Base-by-base conservation (phyloP, 1,284 basidiomycete genomes). In the Boletellus deceptivus region DNA sequence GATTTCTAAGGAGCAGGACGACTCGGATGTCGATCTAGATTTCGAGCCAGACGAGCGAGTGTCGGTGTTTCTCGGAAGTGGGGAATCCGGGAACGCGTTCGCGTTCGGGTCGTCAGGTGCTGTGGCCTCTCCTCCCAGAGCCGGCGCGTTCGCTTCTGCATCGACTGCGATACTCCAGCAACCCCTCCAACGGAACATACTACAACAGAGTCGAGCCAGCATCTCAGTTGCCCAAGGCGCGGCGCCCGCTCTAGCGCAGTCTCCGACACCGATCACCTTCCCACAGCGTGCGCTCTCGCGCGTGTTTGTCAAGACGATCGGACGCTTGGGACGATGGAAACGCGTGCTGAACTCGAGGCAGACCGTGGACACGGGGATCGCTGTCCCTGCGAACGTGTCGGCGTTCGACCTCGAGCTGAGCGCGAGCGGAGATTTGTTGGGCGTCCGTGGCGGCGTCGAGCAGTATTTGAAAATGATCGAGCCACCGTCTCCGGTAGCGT, bases 221-320 rank as follows among this genome's bases (percentile, higher is more conserved):
- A 57, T 66, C 40, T 69, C 68, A 4, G 63, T 62, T 7, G 11
- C 65, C 3, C 55, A 64, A 0, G 55, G 61, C 2, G 38, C 48
- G 6, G 43, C 54, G 1, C 55, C 61, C 0, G 64, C 69, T 16
- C 64, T 75, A 40, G 50, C 74, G 2, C 72, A 75, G 24, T 70
- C 72, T 14, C 62, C 77, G 9, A 68, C 75, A 2, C 64, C 73
- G 7, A 69, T 84, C 20, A 76, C 82, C 2, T 77, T 80, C 20
- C 79, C 82, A 33, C 80, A 85, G 48, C 84, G 76, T 58, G 75
- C 84, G 0, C 72, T 91, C 24, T 90, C 88, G 0, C 77, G 87
- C 4, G 90, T 80, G 11, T 80, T 93, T 44, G 86, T 89, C 39
- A 89, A 86, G 68, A 91, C 90, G 1, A 86, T 91, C 44, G 86